Percentiles rank a stretch among this genome's conserved stretches.
Conservation (phyloP, 164 flowering plant genomes). For the Buxus sempervirens region DNA sequence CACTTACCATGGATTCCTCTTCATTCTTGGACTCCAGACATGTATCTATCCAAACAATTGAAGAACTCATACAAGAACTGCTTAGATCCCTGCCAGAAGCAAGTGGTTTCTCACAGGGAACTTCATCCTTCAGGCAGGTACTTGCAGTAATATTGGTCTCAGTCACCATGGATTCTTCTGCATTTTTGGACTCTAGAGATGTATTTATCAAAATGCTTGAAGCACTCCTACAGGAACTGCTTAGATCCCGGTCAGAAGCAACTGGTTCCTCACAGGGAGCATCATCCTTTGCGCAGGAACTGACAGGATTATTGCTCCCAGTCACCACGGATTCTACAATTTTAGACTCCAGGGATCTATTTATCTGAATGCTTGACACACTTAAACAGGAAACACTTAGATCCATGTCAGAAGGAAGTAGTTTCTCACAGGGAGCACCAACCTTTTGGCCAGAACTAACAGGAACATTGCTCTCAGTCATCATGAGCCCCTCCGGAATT, state of each 20-base stretch:
- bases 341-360: conserved; percentile 12
- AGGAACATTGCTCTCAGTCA: background rate
- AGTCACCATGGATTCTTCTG: background rate
- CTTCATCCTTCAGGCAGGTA: too few relatives aligned
- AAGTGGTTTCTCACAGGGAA: too few relatives aligned
- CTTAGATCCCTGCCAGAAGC: background rate
- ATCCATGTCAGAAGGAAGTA: conserved; percentile 10
- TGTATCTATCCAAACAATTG: background rate
- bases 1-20: too few relatives aligned
- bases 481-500: background rate
- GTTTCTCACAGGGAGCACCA: conserved; percentile 7
- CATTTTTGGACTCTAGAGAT: conserved; percentile 2
- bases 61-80: conserved; percentile 6
- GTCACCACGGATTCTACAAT: background rate
- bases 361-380: conserved; percentile 12
- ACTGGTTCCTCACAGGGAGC: too few relatives aligned
- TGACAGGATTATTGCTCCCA: too few relatives aligned
- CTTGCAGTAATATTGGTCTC: background rate
- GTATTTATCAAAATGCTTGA: conserved; percentile 11
- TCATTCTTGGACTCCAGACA: too few relatives aligned
- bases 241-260: too few relatives aligned
- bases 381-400: conserved; percentile 3
- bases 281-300: too few relatives aligned
- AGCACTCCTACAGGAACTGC: conserved; percentile 7
- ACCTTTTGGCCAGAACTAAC: background rate